Conservation (phyloP, 177 flowering plant species). For the Vitis hybrid region DNA sequence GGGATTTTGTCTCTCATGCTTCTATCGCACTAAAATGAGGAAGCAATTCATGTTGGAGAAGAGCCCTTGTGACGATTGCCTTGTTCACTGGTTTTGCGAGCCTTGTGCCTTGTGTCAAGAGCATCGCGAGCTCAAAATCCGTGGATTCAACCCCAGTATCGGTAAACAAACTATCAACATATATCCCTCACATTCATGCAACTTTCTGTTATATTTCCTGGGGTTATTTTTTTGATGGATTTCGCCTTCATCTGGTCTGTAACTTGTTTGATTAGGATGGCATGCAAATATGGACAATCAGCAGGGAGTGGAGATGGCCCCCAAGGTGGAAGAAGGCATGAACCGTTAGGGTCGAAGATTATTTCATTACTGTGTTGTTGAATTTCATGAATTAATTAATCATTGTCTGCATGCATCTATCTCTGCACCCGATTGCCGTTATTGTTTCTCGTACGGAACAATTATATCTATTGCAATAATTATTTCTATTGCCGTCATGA, state of each 20-base stretch:
- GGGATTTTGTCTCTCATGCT: slow-evolving; percentile 35
- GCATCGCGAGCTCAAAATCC: slow-evolving; percentile 39
- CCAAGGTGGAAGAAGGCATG: no score
- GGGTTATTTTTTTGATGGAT: background rate
- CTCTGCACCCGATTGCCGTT: no score
- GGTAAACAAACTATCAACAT: slow-evolving; percentile 9
- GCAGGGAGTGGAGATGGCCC: no score
- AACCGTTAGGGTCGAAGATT: no score
- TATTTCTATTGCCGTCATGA: no score
- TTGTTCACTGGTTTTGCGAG: slow-evolving; percentile 29
- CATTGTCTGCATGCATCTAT: no score
- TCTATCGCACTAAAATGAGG: slow-evolving; percentile 56
- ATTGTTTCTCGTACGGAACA: no score
- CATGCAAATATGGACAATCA: no score
- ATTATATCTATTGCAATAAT: no score
- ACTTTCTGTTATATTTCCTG: background rate
- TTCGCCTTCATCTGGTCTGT: no score
- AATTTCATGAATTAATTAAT: no score
- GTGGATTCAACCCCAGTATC: slow-evolving; percentile 24
- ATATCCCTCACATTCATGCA: background rate
- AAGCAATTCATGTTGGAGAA: slow-evolving; percentile 33
- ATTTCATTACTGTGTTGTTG: no score
- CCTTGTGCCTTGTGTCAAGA: slow-evolving; percentile 37
- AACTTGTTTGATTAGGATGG: background rate
- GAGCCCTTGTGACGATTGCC: slow-evolving; percentile 38